These are phyloP conservation scores for Penicillium sp. DNA, from an alignment of 2,329 filamentous ascomycete species.

Conservation along the genomic window DNA sequence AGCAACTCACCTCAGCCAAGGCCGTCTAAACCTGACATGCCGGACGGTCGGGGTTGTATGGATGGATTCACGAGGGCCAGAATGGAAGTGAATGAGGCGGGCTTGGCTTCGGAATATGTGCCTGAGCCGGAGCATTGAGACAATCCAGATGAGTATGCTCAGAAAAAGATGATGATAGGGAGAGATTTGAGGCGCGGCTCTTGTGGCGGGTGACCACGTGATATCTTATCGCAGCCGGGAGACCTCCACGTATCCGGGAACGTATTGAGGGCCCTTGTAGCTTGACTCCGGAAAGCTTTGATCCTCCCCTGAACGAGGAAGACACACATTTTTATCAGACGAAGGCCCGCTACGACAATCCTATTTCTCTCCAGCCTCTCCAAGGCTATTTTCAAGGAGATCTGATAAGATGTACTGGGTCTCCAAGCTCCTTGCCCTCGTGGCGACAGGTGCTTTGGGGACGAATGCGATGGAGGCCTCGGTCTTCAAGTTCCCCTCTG, in stretches of 20 bases:
- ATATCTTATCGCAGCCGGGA: conserved; percentile 7
- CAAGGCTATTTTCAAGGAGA: background rate
- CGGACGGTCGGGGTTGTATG: conserved; percentile 24
- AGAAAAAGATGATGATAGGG: background rate
- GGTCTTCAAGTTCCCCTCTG: conserved; percentile 33
- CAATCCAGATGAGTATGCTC: conserved; percentile 4
- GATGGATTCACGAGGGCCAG: conserved; percentile 18
- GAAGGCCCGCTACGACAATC: background rate
- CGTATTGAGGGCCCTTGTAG: background rate
- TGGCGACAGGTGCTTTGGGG: conserved; percentile 25
- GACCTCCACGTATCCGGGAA: background rate
- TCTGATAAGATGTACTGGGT: conserved; percentile 26
- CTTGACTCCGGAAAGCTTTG: background rate
- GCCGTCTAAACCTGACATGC: conserved; percentile 35
- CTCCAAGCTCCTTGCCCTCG: conserved; percentile 28
- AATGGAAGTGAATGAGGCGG: conserved; percentile 19
- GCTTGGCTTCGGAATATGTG: conserved; percentile 28
- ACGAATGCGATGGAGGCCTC: conserved; percentile 32
- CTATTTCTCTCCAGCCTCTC: too few relatives aligned
- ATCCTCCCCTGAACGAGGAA: background rate
- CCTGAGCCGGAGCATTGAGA: conserved; percentile 36
- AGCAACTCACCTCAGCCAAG: conserved; percentile 35
- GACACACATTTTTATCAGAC: background rate
- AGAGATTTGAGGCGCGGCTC: background rate
- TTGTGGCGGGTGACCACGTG: conserved; percentile 4